phyloP scores from a whole-genome alignment of 2,329 filamentous ascomycete species.

The Calonectria pseudoreteaudii region DNA sequence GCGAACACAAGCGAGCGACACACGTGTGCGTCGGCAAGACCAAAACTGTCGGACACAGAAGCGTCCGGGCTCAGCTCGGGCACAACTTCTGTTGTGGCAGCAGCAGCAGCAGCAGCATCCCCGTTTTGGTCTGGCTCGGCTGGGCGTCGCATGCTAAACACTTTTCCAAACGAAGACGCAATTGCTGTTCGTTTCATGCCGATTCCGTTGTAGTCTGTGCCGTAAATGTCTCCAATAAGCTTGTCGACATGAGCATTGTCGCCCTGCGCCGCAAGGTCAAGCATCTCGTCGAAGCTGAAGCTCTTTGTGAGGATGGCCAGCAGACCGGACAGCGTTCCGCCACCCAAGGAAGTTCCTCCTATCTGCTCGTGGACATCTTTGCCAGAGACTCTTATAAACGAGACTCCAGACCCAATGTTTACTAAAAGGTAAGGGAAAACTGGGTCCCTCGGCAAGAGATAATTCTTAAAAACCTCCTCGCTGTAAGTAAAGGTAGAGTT shows the following conservation, averaged over 20 bases:
- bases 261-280: constrained; percentile 88
- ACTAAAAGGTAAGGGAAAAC: constrained; percentile 98
- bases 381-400: constrained; percentile 95
- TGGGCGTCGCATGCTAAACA: constrained; percentile 90
- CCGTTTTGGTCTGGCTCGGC: constrained; percentile 85
- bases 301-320: constrained; percentile 93
- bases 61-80: not conserved
- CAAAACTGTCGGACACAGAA: not conserved
- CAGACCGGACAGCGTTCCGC: constrained; percentile 97
- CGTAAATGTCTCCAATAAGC: constrained; percentile 99
- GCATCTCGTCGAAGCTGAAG: constrained; percentile 95
- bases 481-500: constrained; percentile 97
- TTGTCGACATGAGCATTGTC: constrained; percentile 96
- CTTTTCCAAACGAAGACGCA: constrained; percentile 95
- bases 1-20: constrained; percentile 95
- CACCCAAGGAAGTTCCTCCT: constrained; percentile 92
- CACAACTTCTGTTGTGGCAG: constrained; percentile 64
- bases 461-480: constrained; percentile 90
- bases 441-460: constrained; percentile 79
- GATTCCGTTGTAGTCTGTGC: constrained; percentile 94
- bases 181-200: constrained; percentile 96
- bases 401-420: constrained; percentile 97
- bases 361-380: constrained; percentile 89
- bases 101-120: constrained; percentile 61
- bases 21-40: constrained; percentile 83